Percentiles rank a stretch among this genome's conserved stretches.
phyloP scores from a whole-genome alignment of 2,329 filamentous ascomycete species.

The Helminthosporium solani region DNA sequence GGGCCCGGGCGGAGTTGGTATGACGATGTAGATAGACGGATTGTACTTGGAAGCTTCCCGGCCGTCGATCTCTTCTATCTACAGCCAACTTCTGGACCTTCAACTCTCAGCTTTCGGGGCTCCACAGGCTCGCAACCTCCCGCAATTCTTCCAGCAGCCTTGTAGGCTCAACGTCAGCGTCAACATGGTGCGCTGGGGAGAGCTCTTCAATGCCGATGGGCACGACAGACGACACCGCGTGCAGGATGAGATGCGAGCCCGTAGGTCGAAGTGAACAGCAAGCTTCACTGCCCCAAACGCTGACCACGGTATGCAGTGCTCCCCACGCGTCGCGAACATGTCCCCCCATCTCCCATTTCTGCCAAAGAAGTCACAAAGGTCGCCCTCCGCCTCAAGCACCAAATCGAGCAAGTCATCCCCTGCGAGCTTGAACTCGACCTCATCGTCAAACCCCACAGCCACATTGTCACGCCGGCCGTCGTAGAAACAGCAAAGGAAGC shows the following conservation, averaged over 20 bases:
- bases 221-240: conserved; percentile 41
- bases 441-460: conserved; percentile 78
- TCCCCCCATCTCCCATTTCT: conserved; percentile 66
- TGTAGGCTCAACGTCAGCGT: background rate
- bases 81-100: conserved; percentile 5
- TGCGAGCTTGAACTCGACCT: conserved; percentile 80
- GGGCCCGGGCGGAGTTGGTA: conserved; percentile 3
- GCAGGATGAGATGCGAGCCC: conserved; percentile 46
- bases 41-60: background rate
- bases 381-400: conserved; percentile 83
- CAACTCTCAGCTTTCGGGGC: too few species aligned
- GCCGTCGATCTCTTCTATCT: background rate
- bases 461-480: conserved; percentile 78
- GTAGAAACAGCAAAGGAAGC: conserved; percentile 79
- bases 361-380: conserved; percentile 83
- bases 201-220: conserved; percentile 40
- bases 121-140: too few species aligned
- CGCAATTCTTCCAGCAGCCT: too few species aligned
- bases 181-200: conserved; percentile 43
- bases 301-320: conserved; percentile 57
- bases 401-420: conserved; percentile 84
- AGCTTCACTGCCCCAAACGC: too few species aligned
- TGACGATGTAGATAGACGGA: background rate
- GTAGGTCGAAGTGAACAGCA: conserved; percentile 22
- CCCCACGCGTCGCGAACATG: conserved; percentile 61